Evolutionary conservation across 768 basidiomycete genomes (phyloP), one percentile per base, ranked within the genome.

Genomic region (Daedaleopsis sinensis): DNA sequence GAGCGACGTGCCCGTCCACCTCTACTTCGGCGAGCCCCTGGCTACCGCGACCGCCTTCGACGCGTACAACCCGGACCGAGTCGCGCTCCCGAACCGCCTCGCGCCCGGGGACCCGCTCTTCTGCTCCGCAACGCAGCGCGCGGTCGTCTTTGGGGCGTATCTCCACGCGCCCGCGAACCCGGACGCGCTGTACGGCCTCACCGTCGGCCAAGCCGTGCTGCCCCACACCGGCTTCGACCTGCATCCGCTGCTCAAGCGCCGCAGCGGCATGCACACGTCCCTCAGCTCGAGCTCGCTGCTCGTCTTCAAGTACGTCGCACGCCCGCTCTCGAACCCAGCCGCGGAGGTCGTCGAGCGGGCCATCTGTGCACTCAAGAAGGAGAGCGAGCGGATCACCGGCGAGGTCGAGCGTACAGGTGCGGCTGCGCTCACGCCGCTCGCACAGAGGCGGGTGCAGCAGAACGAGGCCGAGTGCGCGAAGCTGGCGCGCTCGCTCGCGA

Each of bases 1-100:
- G 21, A 56, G 54, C 64, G 21, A 43, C 10, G 23, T 62, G 12
- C 64, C 64, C 21, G 64, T 65, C 19, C 64, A 65, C 38, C 57
- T 65, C 23, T 65, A 62, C 54, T 59, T 65, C 38, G 64, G 64
- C 50, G 64, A 65, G 24, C 64, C 64, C 6, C 60, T 65, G 35
- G 39, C 61, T 24, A 58, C 64, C 23, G 57, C 57, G 38, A 65
- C 64, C 3, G 43, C 60, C 7, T 57, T 65, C 50, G 55, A 62
- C 50, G 24, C 44, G 10, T 65, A 65, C 61, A 65, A 54, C 57
- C 60, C 64, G 16, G 61, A 65, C 50, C 55, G 52, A 19, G 48
- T 65, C 27, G 23, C 24, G 2, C 35, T 62, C 21, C 64, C 64
- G 19, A 52, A 48, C 24, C 5, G 16, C 12, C 42, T 65, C 15